These are phyloP conservation scores for Gonapodya prolifera DNA, from an alignment of 192 early-diverging fungal species.

Conservation along the genomic window DNA sequence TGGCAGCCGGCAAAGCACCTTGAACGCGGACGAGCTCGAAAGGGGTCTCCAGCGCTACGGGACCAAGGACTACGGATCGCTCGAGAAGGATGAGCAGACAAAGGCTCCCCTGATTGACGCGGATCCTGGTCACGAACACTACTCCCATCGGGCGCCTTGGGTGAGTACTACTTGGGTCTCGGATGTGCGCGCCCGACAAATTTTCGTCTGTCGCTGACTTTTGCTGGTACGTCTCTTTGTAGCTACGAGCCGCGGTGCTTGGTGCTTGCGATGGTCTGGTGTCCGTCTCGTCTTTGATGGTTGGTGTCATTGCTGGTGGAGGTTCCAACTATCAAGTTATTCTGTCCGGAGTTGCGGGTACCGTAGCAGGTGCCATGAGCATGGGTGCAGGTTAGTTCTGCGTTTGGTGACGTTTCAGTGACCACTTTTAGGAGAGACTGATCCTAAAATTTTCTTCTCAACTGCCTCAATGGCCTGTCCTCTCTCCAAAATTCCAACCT, in stretches of 20 bases:
- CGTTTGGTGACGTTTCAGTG: too few relatives aligned
- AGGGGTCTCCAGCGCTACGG: too few relatives aligned
- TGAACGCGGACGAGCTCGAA: too few relatives aligned
- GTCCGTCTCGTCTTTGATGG: conserved; percentile 4
- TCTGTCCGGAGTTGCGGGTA: conserved; percentile 3
- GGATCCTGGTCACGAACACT: not conserved
- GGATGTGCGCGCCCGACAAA: not conserved
- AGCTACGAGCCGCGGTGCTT: conserved; percentile 7
- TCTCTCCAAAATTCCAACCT: too few relatives aligned
- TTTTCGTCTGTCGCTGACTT: not conserved
- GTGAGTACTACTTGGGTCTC: not conserved
- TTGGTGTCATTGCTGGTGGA: conserved; percentile 1
- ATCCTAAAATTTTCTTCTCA: too few relatives aligned
- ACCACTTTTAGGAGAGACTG: too few relatives aligned
- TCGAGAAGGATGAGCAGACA: too few relatives aligned
- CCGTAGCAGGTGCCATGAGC: conserved; percentile 4
- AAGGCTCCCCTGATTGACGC: too few relatives aligned
- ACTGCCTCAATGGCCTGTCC: too few relatives aligned
- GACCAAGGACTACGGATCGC: too few relatives aligned
- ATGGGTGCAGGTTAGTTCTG: conserved; percentile 9
- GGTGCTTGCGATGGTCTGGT: conserved; percentile 12
- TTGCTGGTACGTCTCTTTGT: not conserved
- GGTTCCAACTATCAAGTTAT: not conserved
- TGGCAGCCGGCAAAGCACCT: too few relatives aligned
- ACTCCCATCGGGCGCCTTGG: not conserved